phyloP scores from a whole-genome alignment of 148 eudicot genomes.

The Rhododendron williamsianum region DNA sequence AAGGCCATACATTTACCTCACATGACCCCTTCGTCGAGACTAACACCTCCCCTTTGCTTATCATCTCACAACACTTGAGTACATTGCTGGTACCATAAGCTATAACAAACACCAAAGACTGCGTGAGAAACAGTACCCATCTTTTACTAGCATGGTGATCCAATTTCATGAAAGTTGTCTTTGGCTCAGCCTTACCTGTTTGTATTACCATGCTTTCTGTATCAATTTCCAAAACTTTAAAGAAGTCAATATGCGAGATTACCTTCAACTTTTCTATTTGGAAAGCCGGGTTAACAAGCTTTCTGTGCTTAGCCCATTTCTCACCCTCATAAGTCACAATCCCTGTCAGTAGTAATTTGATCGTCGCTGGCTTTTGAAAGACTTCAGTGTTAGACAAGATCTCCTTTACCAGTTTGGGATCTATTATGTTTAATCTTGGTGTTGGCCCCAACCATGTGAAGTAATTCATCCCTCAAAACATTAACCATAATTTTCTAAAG shows the following conservation, averaged over 20 bases:
- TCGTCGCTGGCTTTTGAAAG: slow-evolving; percentile 21
- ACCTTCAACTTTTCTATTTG: slow-evolving; percentile 30
- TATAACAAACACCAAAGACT: neutral
- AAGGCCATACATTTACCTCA: too few species aligned
- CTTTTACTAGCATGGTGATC: neutral
- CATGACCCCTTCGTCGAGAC: too few species aligned
- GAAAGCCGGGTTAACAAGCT: slow-evolving; percentile 28
- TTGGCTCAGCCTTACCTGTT: neutral
- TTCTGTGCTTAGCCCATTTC: slow-evolving; percentile 33
- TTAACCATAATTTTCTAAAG: too few species aligned
- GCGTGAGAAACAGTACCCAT: neutral
- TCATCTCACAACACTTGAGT: slow-evolving; percentile 8
- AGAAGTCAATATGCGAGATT: neutral
- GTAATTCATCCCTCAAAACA: slow-evolving; percentile 13
- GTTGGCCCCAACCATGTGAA: slow-evolving; percentile 28
- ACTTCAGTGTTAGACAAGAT: slow-evolving; percentile 15
- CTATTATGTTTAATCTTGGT: slow-evolving; percentile 19
- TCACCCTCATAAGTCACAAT: slow-evolving; percentile 22
- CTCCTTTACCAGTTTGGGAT: slow-evolving; percentile 28
- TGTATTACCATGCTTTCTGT: neutral
- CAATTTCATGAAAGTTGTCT: too few species aligned
- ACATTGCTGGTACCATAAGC: slow-evolving; percentile 36
- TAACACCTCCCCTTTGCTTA: too few species aligned
- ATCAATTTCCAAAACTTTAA: neutral
- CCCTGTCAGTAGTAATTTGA: slow-evolving; percentile 16